Base-by-base conservation (phyloP, 2,329 filamentous ascomycete genomes). In the Achaetomium macrosporum region DNA sequence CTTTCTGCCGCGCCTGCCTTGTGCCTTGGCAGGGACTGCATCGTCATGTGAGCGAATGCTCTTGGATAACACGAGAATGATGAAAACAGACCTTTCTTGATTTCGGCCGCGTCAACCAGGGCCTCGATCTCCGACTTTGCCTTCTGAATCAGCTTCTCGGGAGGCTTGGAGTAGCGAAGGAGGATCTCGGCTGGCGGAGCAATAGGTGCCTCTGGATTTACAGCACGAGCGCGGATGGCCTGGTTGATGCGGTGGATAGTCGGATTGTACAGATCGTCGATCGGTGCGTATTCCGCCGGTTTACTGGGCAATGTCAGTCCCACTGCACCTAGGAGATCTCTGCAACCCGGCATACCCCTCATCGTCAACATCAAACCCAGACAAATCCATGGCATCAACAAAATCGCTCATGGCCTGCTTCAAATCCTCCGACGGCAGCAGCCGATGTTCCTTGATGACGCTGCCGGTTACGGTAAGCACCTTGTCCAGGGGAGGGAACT, bases 381-480 rank as follows among this genome's bases (percentile, higher is more conserved):
- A 86, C 2, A 99, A 73, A 63, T 96, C 91, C 92, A 99, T 96
- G 8, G 82, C 83, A 66, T 97, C 90, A 8, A 99, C 90, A 61
- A 92, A 97, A 58, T 89, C 83, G 66, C 84, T 86, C 91, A 99
- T 97, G 1, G 90, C 86, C 45, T 85, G 73, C 50, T 82, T 78
- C 20, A 99, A 76, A 31, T 88, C 82, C 2, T 87, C 77, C 10
- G 75, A 84, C 0, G 93, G 93, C 2, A 99, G 75, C 55, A 95
- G 84, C 35, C 89, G 85, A 59, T 99, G 91, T 61, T 92, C 84
- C 11, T 81, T 88, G 45, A 96, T 73, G 9, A 81, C 78, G 58
- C 88, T 87, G 1, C 92, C 92, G 11, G 84, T 90, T n/a, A 95
- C 79, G 0, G 91, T 96, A 55, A 96, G 73, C 29, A 97, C 86